A percentile compares a stretch with the other conserved stretches of the same genome.
Conservation (phyloP, 2,329 filamentous ascomycete species). For the Waltergamsia citrina region DNA sequence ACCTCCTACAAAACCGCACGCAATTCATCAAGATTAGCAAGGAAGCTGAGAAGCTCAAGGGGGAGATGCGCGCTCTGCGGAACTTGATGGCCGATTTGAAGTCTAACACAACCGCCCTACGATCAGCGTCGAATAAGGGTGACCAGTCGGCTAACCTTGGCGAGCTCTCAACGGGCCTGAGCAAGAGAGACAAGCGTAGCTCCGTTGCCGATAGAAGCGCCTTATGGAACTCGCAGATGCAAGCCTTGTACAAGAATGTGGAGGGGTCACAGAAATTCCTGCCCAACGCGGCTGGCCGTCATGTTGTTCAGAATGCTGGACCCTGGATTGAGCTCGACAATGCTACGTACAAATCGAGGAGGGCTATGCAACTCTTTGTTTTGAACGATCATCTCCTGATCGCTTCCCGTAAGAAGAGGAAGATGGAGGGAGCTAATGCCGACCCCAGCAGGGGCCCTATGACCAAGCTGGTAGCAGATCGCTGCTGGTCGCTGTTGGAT, state of each 20-base stretch:
- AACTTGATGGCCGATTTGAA: constrained; percentile 92
- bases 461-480: constrained; percentile 80
- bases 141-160: constrained; percentile 39
- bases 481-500: constrained; percentile 89
- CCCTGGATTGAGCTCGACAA: constrained; percentile 96
- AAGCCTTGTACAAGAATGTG: constrained; percentile 88
- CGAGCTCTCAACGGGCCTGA: constrained; percentile 44
- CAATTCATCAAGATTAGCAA: constrained; percentile 99
- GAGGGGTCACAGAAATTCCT: constrained; percentile 96
- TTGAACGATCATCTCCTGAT: constrained; percentile 92
- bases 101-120: constrained; percentile 58
- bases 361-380: constrained; percentile 84
- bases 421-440: constrained; percentile 54
- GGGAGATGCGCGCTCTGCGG: constrained; percentile 84
- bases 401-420: constrained; percentile 87
- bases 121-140: constrained; percentile 44
- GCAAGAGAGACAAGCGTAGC: constrained; percentile 74
- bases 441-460: constrained; percentile 39
- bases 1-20: constrained; percentile 91
- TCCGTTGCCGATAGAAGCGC: constrained; percentile 67
- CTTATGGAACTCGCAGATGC: constrained; percentile 60
- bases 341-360: constrained; percentile 87
- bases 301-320: constrained; percentile 86
- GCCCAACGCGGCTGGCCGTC: constrained; percentile 80
- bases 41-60: constrained; percentile 94